Conservation (phyloP, 352 stramenopile species). For the Globisporangium viniferum region DNA sequence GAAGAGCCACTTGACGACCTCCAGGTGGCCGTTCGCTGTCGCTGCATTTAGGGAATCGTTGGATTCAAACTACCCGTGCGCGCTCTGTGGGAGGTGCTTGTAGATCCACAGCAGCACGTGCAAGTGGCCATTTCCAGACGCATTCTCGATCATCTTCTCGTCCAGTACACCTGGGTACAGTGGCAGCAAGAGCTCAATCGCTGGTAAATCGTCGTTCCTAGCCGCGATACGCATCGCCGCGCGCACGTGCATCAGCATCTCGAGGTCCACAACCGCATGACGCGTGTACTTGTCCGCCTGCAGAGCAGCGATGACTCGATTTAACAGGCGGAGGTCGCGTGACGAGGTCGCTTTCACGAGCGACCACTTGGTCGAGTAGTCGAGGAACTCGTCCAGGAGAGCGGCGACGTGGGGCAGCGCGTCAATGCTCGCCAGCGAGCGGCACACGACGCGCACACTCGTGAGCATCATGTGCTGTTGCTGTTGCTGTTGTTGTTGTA, state of each 20-base stretch:
- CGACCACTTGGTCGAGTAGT: constrained; percentile 23
- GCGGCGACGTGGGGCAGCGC: constrained; percentile 29
- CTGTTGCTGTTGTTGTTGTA: too few species aligned
- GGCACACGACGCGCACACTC: constrained; percentile 16
- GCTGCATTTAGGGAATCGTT: constrained; percentile 10
- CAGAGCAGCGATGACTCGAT: constrained; percentile 14
- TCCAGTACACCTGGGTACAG: constrained; percentile 9
- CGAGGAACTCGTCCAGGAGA: constrained; percentile 23
- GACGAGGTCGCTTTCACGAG: constrained; percentile 16
- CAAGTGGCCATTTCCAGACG: constrained; percentile 6
- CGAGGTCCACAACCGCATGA: constrained; percentile 5
- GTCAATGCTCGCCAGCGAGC: constrained; percentile 18
- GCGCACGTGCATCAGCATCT: constrained; percentile 7
- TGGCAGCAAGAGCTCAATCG: constrained; percentile 2
- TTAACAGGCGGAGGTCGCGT: constrained; percentile 18
- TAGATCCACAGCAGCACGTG: constrained; percentile 18
- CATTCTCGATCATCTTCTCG: constrained; percentile 11
- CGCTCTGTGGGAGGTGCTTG: neutral
- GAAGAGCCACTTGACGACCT: constrained; percentile 24
- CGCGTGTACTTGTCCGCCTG: neutral
- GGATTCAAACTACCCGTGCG: constrained; percentile 2
- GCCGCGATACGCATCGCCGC: constrained; percentile 18
- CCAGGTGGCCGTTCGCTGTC: constrained; percentile 17
- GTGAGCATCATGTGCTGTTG: constrained; percentile 13
- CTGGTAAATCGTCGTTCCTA: neutral